Evolutionary conservation across 2,329 filamentous ascomycete genomes (phyloP), one percentile per base, ranked within the genome.

Genomic region (Celoporthe dispersa): DNA sequence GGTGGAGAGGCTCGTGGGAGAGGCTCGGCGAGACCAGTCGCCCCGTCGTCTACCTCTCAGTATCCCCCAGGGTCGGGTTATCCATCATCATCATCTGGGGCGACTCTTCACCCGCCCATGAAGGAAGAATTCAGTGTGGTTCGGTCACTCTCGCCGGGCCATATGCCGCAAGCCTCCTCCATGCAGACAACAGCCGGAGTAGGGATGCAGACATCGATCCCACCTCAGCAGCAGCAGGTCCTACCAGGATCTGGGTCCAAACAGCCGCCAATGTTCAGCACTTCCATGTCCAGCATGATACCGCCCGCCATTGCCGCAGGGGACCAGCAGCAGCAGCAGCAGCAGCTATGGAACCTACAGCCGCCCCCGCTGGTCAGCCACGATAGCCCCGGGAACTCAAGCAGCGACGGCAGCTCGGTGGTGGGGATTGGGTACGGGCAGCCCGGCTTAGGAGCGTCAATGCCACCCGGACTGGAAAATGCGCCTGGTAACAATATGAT

Each of bases 281-380:
- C 67, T 1, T 64, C 68, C 7, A 66, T 68, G 8, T 73, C 72
- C 9, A 76, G 74, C 53, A 80, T 82, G 77, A 81, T 83, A 14
- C 86, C 83, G 71, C 80, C 83, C 4, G 84, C 84, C 8, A 82
- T 85, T 1, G 81, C 82, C 5, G 82, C 85, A 70, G 83, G 84
- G 4, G 83, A 48, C 8, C 44, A 19, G 44, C 44, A 86, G 71
- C 81, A 80, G 0, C 76, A 86, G 71, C 81, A 80, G 0, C 76
- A 86, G 72, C 81, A 80, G 0, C 76, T 86, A 16, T 86, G 84
- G 83, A 78, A 78, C 31, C 70, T 83, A 9, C 80, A 82, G 14
- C 79, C 80, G 1, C 79, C 76, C 37, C 71, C 82, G 22, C 80
- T 82, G 16, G 79, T 81, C 37, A 79, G 79, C 60, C 76, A 78